phyloP scores from a whole-genome alignment of 2,329 filamentous ascomycete genomes.

The Pseudopyrenochaeta lycopersici region DNA sequence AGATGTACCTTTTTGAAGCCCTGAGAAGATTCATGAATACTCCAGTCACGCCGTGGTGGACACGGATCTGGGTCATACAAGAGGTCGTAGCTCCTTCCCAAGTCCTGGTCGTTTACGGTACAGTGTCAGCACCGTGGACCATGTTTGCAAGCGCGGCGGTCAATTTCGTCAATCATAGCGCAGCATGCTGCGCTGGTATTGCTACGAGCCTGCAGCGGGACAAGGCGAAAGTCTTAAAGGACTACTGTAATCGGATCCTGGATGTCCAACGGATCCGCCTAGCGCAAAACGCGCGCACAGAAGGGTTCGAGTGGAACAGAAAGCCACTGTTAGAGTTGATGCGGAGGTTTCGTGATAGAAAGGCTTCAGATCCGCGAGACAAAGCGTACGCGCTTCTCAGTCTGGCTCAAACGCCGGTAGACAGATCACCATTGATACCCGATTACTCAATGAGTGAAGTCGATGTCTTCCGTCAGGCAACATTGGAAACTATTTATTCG shows the following conservation, averaged over 20 bases:
- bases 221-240: conserved; percentile 5
- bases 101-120: conserved; percentile 11
- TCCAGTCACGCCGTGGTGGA: conserved; percentile 23
- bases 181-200: conserved; percentile 1
- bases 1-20: conserved; percentile 9
- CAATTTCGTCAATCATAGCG: conserved; percentile 1
- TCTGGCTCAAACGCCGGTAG: not conserved
- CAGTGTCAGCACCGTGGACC: conserved; percentile 16
- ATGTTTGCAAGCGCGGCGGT: conserved; percentile 16
- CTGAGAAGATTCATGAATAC: conserved; percentile 22
- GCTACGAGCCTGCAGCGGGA: conserved; percentile 1
- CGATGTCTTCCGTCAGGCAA: conserved; percentile 17
- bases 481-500: conserved; percentile 7
- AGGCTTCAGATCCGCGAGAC: conserved; percentile 24
- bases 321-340: conserved; percentile 2
- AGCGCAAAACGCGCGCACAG: too few species aligned
- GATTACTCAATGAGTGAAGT: conserved; percentile 16
- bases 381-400: conserved; percentile 26
- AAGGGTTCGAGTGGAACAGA: not conserved
- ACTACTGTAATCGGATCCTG: conserved; percentile 8
- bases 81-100: conserved; percentile 14
- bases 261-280: too few species aligned
- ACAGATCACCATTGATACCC: not conserved
- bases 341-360: conserved; percentile 17
- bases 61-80: conserved; percentile 29